These are phyloP conservation scores for Fusarium sp. DNA, from an alignment of 2,329 filamentous ascomycete genomes.

Conservation along the genomic window DNA sequence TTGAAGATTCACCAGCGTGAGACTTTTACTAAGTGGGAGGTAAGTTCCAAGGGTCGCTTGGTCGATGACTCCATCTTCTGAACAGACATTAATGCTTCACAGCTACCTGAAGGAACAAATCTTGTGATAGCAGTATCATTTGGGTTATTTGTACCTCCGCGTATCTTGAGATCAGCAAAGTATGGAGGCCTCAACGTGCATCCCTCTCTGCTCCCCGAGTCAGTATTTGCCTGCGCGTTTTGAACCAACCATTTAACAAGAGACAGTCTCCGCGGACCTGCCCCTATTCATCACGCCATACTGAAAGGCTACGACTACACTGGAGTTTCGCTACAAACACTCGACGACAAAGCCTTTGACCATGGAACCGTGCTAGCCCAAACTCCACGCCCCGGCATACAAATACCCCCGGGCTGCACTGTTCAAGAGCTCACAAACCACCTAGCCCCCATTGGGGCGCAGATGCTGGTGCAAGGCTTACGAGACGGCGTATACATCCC, in stretches of 20 bases:
- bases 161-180: conserved; percentile 74
- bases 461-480: conserved; percentile 76
- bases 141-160: conserved; percentile 84
- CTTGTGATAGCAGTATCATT: conserved; percentile 94
- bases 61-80: background rate
- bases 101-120: conserved; percentile 73
- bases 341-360: conserved; percentile 82
- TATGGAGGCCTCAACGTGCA: conserved; percentile 96
- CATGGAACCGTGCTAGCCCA: conserved; percentile 80
- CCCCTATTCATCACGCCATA: conserved; percentile 87
- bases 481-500: conserved; percentile 71
- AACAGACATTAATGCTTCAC: conserved; percentile 13
- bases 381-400: conserved; percentile 68
- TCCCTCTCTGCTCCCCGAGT: conserved; percentile 89
- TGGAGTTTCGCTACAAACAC: conserved; percentile 87
- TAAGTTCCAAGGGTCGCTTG: conserved; percentile 54
- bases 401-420: conserved; percentile 58
- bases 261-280: conserved; percentile 80
- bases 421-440: conserved; percentile 55
- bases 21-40: conserved; percentile 85
- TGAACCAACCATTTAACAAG: conserved; percentile 16
- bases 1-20: conserved; percentile 79
- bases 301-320: conserved; percentile 69
- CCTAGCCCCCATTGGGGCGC: conserved; percentile 73
- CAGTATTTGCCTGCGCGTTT: conserved; percentile 43